Evolutionary conservation across 2,329 filamentous ascomycete species (phyloP), one percentile per base, ranked within the genome.

Genomic region (Nemania diffusa): DNA sequence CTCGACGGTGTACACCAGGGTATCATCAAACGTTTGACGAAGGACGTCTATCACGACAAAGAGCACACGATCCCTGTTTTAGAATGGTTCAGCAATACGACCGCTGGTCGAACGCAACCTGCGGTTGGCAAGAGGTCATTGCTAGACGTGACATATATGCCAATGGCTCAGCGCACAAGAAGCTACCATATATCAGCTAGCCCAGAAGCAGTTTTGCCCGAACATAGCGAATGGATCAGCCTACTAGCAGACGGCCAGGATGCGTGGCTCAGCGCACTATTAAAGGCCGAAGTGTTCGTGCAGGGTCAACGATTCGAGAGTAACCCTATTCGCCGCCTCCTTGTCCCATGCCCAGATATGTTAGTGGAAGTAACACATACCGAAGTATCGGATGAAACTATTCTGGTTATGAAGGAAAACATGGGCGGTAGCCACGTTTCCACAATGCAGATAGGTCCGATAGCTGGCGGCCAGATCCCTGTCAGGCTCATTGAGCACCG

Each of bases 251-350:
- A 95, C n/a, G 87, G 89, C 57, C 90, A 87, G 67, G 92, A 94
- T 76, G 97, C 92, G 55, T 99, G 96, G 96, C 90, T 95, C 65
- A 93, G 97, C 77, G 96, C 96, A 40, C 88, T 98, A 67, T 94
- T 98, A 81, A 92, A 93, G 68, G 91, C 94, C 0, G 94, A 98
- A 73, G 91, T 97, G 34, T 91, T 97, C 72, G 92, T 97, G 3
- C 96, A 98, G 80, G 96, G 94, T 13, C 92, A 97, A 79, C 93
- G 97, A 77, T 98, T 97, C 84, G 93, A 98, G 83, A 97, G 93
- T 64, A 99, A 98, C 82, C 96, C 96, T 0, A 91, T 97, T 82
- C 91, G 90, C 78, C 90, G 94, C 64, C 93, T 98, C 67, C 94
- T 98, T 72, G 90, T 92, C 13, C 96, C 96, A 11, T 88, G 89